Conservation (phyloP, 345 rosid species). For the Gossypium arboreum region DNA sequence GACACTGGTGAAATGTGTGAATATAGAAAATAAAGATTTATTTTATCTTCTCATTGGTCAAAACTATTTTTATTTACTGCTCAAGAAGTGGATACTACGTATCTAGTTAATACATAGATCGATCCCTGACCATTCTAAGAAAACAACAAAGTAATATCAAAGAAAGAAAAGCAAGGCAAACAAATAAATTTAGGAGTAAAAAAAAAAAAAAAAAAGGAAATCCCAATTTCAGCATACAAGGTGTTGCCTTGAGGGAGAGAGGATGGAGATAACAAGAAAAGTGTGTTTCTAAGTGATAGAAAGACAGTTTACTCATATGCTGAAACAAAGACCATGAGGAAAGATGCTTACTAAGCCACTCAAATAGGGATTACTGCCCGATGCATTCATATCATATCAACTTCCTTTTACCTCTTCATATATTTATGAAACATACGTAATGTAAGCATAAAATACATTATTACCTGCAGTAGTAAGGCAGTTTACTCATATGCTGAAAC, state of each 20-base stretch:
- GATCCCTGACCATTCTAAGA: not conserved
- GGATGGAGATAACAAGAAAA: not conserved
- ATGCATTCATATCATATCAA: not conserved
- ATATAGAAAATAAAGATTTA: not conserved
- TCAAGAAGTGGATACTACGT: not conserved
- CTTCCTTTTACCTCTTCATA: not conserved
- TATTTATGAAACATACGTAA: not conserved
- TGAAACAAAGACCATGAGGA: not conserved
- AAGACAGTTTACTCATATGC: not conserved
- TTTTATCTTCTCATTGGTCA: not conserved
- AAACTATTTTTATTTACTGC: not conserved
- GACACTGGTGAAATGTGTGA: not conserved
- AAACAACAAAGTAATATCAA: not conserved
- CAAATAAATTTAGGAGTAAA: not conserved
- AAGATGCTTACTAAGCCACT: not conserved
- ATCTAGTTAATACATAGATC: not conserved
- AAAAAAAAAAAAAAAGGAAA: not conserved
- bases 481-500: not conserved
- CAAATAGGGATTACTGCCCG: not conserved
- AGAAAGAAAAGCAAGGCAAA: not conserved
- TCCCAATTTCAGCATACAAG: not conserved
- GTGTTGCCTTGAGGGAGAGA: not conserved
- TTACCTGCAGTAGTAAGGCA: slow-evolving; percentile 64
- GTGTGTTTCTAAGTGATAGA: not conserved
- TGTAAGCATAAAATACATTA: not conserved